Base-by-base conservation (phyloP, 805 yeast species). In the Candida ipomoeae region DNA sequence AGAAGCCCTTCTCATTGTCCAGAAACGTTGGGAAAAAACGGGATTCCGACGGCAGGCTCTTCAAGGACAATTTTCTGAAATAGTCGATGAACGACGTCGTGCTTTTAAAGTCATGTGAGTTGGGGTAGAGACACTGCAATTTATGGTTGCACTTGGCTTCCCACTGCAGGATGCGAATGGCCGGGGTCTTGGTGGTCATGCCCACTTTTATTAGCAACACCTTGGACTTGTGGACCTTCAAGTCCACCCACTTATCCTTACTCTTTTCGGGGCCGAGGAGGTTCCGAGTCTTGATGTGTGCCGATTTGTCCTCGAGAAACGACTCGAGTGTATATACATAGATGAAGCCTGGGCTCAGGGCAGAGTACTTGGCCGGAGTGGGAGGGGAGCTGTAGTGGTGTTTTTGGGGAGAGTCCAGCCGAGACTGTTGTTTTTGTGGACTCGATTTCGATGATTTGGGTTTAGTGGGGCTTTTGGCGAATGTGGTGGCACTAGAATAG, bases 201-300 rank as follows among this genome's bases (percentile, higher is more conserved):
- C 85, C 85, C 1, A 81, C 72, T 54, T 81, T 81, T 15, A 81
- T 62, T 14, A 81, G 62, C 3, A 76, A 66, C 41, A 68, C 64
- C n/a, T 62, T 57, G 32, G 70, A 66, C 34, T 66, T 63, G 18
- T 65, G 66, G 2, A 79, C 65, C 36, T 74, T 60, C 55, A 75
- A 73, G 8, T 58, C 56, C 2, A 59, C 53, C 66, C 75, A 68
- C 37, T 66, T 55, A 34, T 64, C 62, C 29, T 48, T 51, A 39
- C 64, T 26, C 20, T 51, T 33, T 43, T 53, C 33, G 44, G 32
- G 34, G 53, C 45, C 3, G 59, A 50, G 41, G 56, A 67, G 52
- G 61, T 71, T 64, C 49, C 68, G 48, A 3, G 73, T 69, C 48
- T 71, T 62, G 42, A 81, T 62, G 73, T 26, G 75, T 71, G 52